These are phyloP conservation scores for Pichia sp. DNA, from an alignment of 1,139 yeast genomes.

Conservation along the genomic window DNA sequence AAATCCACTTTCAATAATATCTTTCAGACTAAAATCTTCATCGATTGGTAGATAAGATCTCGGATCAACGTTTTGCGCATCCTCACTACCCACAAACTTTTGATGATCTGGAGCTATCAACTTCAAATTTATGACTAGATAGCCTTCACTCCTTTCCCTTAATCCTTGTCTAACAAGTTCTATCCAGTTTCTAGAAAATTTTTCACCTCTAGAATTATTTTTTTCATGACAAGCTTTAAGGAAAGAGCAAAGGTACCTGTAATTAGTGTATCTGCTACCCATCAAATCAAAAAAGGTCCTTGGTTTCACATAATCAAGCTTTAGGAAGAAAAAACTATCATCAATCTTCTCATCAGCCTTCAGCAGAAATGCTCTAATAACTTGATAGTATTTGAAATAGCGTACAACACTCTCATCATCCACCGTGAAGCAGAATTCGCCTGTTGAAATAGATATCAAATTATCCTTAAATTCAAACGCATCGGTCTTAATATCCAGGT, in stretches of 20 bases:
- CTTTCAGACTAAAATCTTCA: slow-evolving; percentile 4
- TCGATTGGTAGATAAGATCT: slow-evolving; percentile 3
- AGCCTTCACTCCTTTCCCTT: slow-evolving; percentile 13
- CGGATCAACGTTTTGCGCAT: neutral
- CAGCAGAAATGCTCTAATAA: neutral
- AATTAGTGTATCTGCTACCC: slow-evolving; percentile 8
- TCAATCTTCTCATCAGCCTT: neutral
- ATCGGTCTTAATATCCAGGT: neutral
- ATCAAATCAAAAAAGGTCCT: slow-evolving; percentile 9
- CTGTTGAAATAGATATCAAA: neutral
- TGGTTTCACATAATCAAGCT: slow-evolving; percentile 2
- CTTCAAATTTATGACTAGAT: slow-evolving; percentile 8
- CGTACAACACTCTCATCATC: neutral
- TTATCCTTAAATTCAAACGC: neutral
- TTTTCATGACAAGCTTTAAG: slow-evolving; percentile 4
- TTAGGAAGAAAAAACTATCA: slow-evolving; percentile 1
- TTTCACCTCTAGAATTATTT: neutral
- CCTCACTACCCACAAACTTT: neutral
- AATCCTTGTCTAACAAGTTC: neutral
- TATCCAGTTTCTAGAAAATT: slow-evolving; percentile 3
- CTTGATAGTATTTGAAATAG: slow-evolving; percentile 5
- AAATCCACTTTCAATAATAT: slow-evolving; percentile 11
- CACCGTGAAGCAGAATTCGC: neutral
- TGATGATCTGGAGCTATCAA: slow-evolving; percentile 9
- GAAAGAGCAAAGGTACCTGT: slow-evolving; percentile 3